phyloP scores from a whole-genome alignment of 2,329 filamentous ascomycete species.

The Endoconidiophora laricicola region DNA sequence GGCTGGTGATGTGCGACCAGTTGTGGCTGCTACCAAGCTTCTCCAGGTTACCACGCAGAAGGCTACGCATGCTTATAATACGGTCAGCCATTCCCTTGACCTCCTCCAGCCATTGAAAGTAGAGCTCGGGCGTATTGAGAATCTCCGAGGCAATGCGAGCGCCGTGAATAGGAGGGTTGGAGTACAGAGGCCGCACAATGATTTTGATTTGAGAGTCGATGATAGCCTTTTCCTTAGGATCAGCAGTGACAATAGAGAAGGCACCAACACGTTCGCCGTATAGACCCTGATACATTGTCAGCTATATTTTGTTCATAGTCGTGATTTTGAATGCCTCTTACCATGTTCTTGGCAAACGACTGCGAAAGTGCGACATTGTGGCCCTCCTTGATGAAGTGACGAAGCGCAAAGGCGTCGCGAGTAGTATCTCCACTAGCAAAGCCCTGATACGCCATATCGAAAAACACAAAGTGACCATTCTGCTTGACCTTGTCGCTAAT shows the following conservation, averaged over 20 bases:
- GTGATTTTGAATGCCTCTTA: constrained; percentile 22
- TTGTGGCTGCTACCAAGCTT: constrained; percentile 89
- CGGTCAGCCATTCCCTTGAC: constrained; percentile 98
- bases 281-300: constrained; percentile 47
- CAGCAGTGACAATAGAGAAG: constrained; percentile 79
- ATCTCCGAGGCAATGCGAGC: constrained; percentile 87
- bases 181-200: constrained; percentile 90
- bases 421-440: constrained; percentile 87
- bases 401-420: constrained; percentile 82
- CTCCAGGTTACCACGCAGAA: constrained; percentile 90
- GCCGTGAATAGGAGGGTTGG: constrained; percentile 92
- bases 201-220: constrained; percentile 98
- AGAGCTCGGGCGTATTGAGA: constrained; percentile 67
- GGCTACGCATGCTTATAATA: constrained; percentile 94
- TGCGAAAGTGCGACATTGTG: constrained; percentile 79
- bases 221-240: constrained; percentile 81
- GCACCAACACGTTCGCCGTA: constrained; percentile 97
- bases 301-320: not conserved
- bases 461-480: constrained; percentile 83
- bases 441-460: constrained; percentile 99
- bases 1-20: constrained; percentile 96
- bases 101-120: constrained; percentile 88
- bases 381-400: constrained; percentile 84
- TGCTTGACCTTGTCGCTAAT: constrained; percentile 77
- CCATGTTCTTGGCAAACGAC: constrained; percentile 99